phyloP scores from a whole-genome alignment of 2,329 filamentous ascomycete genomes.

The Apiospora rasikravindrae region DNA sequence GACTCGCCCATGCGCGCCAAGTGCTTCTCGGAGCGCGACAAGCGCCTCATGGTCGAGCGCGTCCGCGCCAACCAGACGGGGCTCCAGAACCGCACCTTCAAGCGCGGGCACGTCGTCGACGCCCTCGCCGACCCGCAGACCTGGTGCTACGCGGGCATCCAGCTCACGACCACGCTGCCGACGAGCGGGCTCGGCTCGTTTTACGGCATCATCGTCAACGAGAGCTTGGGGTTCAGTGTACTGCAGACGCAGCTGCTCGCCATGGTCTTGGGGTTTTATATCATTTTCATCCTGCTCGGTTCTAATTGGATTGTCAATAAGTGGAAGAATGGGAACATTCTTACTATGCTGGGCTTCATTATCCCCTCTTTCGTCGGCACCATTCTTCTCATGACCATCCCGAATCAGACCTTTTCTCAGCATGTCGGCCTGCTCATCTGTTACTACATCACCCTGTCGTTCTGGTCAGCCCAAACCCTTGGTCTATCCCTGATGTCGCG shows the following conservation, averaged over 20 bases:
- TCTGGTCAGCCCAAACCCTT: slow-evolving; percentile 76
- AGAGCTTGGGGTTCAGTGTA: slow-evolving; percentile 66
- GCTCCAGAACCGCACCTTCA: slow-evolving; percentile 59
- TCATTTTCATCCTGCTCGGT: slow-evolving; percentile 70
- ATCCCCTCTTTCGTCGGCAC: slow-evolving; percentile 75
- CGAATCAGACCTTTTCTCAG: slow-evolving; percentile 60
- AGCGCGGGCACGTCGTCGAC: slow-evolving; percentile 52
- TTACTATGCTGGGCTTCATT: slow-evolving; percentile 69
- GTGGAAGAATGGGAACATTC: slow-evolving; percentile 65
- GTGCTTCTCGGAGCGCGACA: slow-evolving; percentile 70
- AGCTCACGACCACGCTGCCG: slow-evolving; percentile 74
- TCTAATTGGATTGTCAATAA: slow-evolving; percentile 73
- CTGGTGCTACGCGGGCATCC: slow-evolving; percentile 68
- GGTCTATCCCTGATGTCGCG: slow-evolving; percentile 70
- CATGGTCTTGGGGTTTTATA: slow-evolving; percentile 77
- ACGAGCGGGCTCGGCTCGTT: slow-evolving; percentile 76
- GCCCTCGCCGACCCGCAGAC: slow-evolving; percentile 69
- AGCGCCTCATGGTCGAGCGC: slow-evolving; percentile 66
- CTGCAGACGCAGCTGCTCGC: slow-evolving; percentile 75
- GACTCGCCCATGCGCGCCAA: slow-evolving; percentile 75
- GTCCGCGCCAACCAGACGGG: slow-evolving; percentile 66
- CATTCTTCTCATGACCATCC: slow-evolving; percentile 72
- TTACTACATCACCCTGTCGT: slow-evolving; percentile 79
- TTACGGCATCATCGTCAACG: slow-evolving; percentile 73
- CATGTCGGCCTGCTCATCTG: slow-evolving; percentile 71